phyloP scores from a whole-genome alignment of 2,329 filamentous ascomycete genomes.

The Ampelomyces quisqualis region DNA sequence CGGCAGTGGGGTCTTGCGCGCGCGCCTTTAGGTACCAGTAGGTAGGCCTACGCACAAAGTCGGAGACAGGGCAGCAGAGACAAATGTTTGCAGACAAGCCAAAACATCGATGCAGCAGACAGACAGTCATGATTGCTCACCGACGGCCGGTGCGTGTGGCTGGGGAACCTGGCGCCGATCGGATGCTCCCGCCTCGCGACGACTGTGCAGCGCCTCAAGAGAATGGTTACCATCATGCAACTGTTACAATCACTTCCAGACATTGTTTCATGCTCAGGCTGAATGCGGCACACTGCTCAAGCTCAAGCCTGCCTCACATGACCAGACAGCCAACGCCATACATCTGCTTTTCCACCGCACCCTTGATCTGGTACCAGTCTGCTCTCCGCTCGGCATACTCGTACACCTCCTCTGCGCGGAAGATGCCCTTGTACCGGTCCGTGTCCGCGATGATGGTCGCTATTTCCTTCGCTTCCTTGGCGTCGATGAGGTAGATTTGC shows the following conservation, averaged over 20 bases:
- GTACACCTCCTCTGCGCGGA: slow-evolving; percentile 93
- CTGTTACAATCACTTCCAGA: no score
- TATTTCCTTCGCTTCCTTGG: slow-evolving; percentile 86
- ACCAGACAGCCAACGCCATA: slow-evolving; percentile 86
- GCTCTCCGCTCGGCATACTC: slow-evolving; percentile 92
- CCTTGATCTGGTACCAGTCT: slow-evolving; percentile 91
- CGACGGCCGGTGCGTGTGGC: slow-evolving; percentile 22
- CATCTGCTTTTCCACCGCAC: slow-evolving; percentile 91
- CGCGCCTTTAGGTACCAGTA: neutral
- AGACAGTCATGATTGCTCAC: no score
- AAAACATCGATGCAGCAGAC: no score
- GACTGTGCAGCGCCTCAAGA: neutral
- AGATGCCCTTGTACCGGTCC: slow-evolving; percentile 87
- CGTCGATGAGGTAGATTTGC: slow-evolving; percentile 92
- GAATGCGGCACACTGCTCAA: slow-evolving; percentile 18
- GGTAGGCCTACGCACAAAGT: neutral
- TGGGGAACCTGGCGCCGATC: slow-evolving; percentile 20
- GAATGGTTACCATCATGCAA: neutral
- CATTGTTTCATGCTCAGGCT: no score
- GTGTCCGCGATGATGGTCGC: slow-evolving; percentile 91
- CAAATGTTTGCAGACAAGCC: slow-evolving; percentile 6
- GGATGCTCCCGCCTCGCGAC: neutral
- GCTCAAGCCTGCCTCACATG: slow-evolving; percentile 61
- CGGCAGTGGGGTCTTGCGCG: slow-evolving; percentile 21
- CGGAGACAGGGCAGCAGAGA: slow-evolving; percentile 1